phyloP scores from a whole-genome alignment of 2,329 filamentous ascomycete genomes.

The Chaetomiaceae sp. region DNA sequence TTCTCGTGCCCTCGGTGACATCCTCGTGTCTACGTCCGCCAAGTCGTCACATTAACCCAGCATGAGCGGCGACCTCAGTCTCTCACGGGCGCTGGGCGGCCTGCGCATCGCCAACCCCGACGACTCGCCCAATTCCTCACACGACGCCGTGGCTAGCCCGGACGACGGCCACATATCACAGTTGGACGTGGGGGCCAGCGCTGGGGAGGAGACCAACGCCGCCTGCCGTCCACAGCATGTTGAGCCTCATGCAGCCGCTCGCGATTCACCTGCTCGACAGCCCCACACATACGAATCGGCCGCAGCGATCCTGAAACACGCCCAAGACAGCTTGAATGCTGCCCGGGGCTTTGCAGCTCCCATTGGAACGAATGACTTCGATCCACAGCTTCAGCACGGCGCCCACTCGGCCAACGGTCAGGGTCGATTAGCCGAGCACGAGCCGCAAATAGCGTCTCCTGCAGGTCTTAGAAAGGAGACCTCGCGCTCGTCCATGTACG shows the following conservation, averaged over 20 bases:
- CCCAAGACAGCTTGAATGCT: conserved; percentile 25
- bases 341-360: conserved; percentile 15
- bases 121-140: conserved; percentile 42
- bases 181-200: conserved; percentile 7
- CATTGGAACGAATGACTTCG: conserved; percentile 7
- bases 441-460: conserved; percentile 25
- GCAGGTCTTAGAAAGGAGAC: conserved; percentile 49
- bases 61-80: conserved; percentile 90
- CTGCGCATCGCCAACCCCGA: conserved; percentile 96
- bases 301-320: conserved; percentile 24
- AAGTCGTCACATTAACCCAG: conserved; percentile 23
- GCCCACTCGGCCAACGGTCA: too few species aligned
- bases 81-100: conserved; percentile 87
- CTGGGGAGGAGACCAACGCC: not conserved
- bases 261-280: conserved; percentile 16
- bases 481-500: conserved; percentile 51
- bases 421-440: conserved; percentile 26
- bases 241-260: conserved; percentile 10
- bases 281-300: conserved; percentile 25
- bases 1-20: conserved; percentile 7
- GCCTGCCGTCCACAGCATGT: conserved; percentile 9
- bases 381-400: conserved; percentile 10
- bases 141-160: conserved; percentile 29
- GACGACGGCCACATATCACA: conserved; percentile 22
- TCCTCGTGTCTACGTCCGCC: conserved; percentile 7